phyloP scores from a whole-genome alignment of 2,329 filamentous ascomycete species.

The Ascochyta pisi region DNA sequence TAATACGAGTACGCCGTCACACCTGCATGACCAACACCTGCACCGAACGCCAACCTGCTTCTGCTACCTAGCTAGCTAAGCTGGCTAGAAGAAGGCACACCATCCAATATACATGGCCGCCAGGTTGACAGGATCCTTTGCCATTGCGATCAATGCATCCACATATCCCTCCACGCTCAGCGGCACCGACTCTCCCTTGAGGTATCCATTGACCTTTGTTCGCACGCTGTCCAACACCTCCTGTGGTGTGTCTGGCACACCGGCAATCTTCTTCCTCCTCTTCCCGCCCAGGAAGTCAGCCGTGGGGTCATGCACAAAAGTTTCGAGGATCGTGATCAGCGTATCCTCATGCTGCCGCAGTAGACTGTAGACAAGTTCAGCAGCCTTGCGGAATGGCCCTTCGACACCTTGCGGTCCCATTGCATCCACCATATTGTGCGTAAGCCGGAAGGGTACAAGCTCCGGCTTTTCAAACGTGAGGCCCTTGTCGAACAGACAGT shows the following conservation, averaged over 20 bases:
- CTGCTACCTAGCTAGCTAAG: background rate
- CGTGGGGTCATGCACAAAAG: slow-evolving; percentile 96
- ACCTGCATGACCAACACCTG: background rate
- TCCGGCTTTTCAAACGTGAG: slow-evolving; percentile 95
- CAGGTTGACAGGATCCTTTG: slow-evolving; percentile 79
- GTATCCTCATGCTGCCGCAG: slow-evolving; percentile 93
- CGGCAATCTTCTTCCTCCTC: slow-evolving; percentile 59
- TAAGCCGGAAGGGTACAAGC: slow-evolving; percentile 92
- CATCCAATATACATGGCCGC: slow-evolving; percentile 97
- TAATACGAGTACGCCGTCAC: background rate
- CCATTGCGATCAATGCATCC: slow-evolving; percentile 90
- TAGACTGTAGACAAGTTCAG: slow-evolving; percentile 84
- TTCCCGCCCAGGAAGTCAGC: slow-evolving; percentile 84
- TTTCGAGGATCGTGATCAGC: slow-evolving; percentile 95
- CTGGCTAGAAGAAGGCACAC: slow-evolving; percentile 69
- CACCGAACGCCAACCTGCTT: no score
- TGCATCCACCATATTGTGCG: slow-evolving; percentile 97
- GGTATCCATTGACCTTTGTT: slow-evolving; percentile 82
- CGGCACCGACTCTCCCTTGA: slow-evolving; percentile 88
- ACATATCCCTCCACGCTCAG: slow-evolving; percentile 96
- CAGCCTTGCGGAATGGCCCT: slow-evolving; percentile 86
- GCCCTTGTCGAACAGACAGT: slow-evolving; percentile 98
- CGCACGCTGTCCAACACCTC: slow-evolving; percentile 90
- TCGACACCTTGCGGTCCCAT: slow-evolving; percentile 96
- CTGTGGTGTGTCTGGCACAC: slow-evolving; percentile 71